Percentiles rank a stretch among this genome's conserved stretches.
These are phyloP conservation scores for Acorus calamus DNA, from an alignment of 106 monocot genomes.

Conservation along the genomic window DNA sequence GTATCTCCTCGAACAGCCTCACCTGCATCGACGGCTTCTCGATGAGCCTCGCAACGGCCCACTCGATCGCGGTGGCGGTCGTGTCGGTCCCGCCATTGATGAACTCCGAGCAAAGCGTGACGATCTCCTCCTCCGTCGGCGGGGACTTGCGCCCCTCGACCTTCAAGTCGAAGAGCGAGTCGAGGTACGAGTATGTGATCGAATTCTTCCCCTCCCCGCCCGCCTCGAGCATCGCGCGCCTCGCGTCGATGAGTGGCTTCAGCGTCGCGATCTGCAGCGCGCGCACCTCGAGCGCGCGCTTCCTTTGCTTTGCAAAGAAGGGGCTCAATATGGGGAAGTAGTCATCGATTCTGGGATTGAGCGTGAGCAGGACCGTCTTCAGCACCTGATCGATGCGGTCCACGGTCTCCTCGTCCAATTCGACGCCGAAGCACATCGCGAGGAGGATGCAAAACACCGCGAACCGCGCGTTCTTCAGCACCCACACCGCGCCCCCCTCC, in stretches of 20 bases:
- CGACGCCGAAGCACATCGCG: conserved; percentile 79
- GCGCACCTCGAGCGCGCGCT: conserved; percentile 33
- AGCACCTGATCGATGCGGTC: conserved; percentile 42
- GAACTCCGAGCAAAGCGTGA: too few species aligned
- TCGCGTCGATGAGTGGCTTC: neutral
- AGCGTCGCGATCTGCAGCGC: conserved; percentile 41
- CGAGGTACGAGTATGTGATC: too few species aligned
- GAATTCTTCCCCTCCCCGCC: too few species aligned
- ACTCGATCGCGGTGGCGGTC: too few species aligned
- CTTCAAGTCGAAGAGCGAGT: too few species aligned
- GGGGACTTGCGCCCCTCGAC: too few species aligned
- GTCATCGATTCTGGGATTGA: conserved; percentile 62
- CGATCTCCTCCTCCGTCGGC: too few species aligned
- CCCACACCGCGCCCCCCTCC: conserved; percentile 49
- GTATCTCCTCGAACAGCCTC: too few species aligned
- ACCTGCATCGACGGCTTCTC: too few species aligned
- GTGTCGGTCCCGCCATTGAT: too few species aligned
- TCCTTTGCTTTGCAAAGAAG: conserved; percentile 49
- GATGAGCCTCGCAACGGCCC: too few species aligned
- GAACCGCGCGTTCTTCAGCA: conserved; percentile 79
- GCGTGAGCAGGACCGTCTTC: conserved; percentile 63
- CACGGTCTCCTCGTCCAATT: conserved; percentile 52
- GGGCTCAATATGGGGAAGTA: conserved; percentile 70
- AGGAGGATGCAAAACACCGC: conserved; percentile 85
- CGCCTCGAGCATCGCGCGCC: too few species aligned